Evolutionary conservation across 2,329 filamentous ascomycete genomes (phyloP), one percentile per base, ranked within the genome.

Genomic region (Aspergillus unguis): DNA sequence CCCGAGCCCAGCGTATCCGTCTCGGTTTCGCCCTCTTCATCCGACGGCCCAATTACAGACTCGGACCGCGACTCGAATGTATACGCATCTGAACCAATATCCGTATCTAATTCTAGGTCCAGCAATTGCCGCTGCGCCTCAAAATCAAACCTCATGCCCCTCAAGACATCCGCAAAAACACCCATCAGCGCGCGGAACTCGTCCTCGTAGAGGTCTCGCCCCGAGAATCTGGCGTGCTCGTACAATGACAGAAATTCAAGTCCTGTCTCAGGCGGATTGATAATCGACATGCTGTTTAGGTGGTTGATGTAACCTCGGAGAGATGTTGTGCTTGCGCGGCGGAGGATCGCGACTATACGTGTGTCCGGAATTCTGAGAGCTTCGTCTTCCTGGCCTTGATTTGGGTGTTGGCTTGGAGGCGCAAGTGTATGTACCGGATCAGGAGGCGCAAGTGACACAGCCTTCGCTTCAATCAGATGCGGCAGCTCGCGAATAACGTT

Each of bases 391-490:
- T 71, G 70, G 17, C 65, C 32, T n/a, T 25, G 6, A 11, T 32
- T 9, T 7, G 62, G 33, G 17, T 27, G 33, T 6, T 36, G 62
- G 33, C 33, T 51, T 54, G 23, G 56, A 61, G 56, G 58, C 74
- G 77, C 40, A n/a, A 62, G 58, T 7, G 66, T 35, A 26, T 57
- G 62, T 3, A 73, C 69, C 3, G 79, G 77, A 58, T 80, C 78
- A 0, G 78, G 76, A 29, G 86, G 90, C 0, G 88, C 90, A 35
- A 96, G 80, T 0, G 89, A 91, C n/a, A 96, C 84, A 1, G 91
- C 92, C 69, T 92, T 92, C 7, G 90, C 92, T 75, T 97, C 92
- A 57, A 97, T 88, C 28, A 97, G 79, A 65, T 95, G 87, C 1
- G 92, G 90, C 26, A 99, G 78, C 71, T 97, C 92, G 35, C 82